phyloP scores from a whole-genome alignment of 352 stramenopile genomes.

The Phytophthora vignae region DNA sequence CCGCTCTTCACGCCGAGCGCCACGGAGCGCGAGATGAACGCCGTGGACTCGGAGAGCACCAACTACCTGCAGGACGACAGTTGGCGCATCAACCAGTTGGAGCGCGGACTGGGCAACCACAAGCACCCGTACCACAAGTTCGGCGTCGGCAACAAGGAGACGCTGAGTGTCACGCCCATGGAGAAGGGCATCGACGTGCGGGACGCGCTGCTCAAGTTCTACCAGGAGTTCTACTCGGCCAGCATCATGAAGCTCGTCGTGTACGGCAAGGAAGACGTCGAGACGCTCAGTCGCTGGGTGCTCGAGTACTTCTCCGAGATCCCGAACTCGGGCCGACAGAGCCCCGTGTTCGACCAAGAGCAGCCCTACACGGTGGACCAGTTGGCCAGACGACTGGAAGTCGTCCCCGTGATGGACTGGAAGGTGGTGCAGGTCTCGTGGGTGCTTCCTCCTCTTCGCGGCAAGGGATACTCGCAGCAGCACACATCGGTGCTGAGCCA shows the following conservation, averaged over 20 bases:
- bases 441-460: slow-evolving; percentile 51
- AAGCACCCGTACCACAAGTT: slow-evolving; percentile 88
- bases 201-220: slow-evolving; percentile 80
- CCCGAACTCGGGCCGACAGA: slow-evolving; percentile 58
- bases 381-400: slow-evolving; percentile 45
- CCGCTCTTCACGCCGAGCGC: slow-evolving; percentile 92
- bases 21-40: slow-evolving; percentile 94
- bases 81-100: slow-evolving; percentile 79
- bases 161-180: slow-evolving; percentile 48
- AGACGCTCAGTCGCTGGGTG: slow-evolving; percentile 80
- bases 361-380: slow-evolving; percentile 51
- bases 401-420: slow-evolving; percentile 71
- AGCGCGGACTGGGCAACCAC: slow-evolving; percentile 62
- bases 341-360: slow-evolving; percentile 47
- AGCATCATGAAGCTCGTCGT: slow-evolving; percentile 90
- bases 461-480: slow-evolving; percentile 45
- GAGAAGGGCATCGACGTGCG: slow-evolving; percentile 63
- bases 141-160: slow-evolving; percentile 86
- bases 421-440: slow-evolving; percentile 74
- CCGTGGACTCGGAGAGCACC: slow-evolving; percentile 96
- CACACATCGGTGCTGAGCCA: slow-evolving; percentile 85
- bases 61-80: slow-evolving; percentile 96
- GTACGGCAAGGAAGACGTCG: slow-evolving; percentile 85
- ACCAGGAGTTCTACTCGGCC: slow-evolving; percentile 88
- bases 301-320: slow-evolving; percentile 78